Evolutionary conservation across 2,329 filamentous ascomycete species (phyloP), one percentile per base, ranked within the genome.

Genomic region (Drechslerella coelobrocha): DNA sequence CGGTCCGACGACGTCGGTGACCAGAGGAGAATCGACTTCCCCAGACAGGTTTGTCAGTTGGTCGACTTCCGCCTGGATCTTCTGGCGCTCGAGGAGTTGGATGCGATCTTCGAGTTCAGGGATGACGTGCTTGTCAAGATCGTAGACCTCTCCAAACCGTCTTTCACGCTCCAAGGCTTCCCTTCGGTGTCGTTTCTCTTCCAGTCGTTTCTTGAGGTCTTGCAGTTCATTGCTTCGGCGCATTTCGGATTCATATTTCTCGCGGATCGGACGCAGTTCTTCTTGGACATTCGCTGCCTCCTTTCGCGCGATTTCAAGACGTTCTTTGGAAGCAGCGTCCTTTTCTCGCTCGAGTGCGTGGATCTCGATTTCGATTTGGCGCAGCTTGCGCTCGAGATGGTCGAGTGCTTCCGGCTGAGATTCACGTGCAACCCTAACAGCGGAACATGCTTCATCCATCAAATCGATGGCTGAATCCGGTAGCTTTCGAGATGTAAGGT

Each of bases 391-490:
- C 80, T 99, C 94, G 57, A 99, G 85, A 56, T 91, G 96, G 80
- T 99, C 94, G 56, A 99, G 89, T 29, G 92, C 88, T 81, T 99
- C 94, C 1, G 94, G 94, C 76, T 97, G 92, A 1, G 94, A 99
- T 81, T 99, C 94, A 75, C 94, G 87, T 31, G 92, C 92, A 24
- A 99, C 95, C 62, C 92, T 86, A 68, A 99, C 94, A n/a, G 94
- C 94, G 0, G 94, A 93, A 0, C 94, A 92, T 37, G 94, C 94
- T 79, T 99, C 94, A 76, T 99, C 94, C 71, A 99, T 90, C 51
- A 99, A 83, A 78, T 99, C 94, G 71, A 99, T 95, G 21, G 94
- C 94, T 2, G 94, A 99, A 79, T 99, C 94, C 1, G 94, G 94
- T 73, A 99, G 86, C 77, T 94, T 87, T 75, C 94, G 86, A 53